These are phyloP conservation scores for Rhizopogon vesiculosus DNA, from an alignment of 768 basidiomycete species.

Conservation along the genomic window DNA sequence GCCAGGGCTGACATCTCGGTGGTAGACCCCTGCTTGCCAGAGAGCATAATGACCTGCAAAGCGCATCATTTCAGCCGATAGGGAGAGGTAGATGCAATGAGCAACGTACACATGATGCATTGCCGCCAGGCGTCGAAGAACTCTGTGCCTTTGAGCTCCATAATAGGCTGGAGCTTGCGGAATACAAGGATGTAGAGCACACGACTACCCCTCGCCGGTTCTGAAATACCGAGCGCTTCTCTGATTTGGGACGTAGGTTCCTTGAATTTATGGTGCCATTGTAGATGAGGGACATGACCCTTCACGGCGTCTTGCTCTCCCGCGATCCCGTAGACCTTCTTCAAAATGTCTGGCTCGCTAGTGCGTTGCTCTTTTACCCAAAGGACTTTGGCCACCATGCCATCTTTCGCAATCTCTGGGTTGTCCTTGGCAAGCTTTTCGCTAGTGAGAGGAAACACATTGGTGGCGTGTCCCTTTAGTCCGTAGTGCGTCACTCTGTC, in stretches of 20 bases:
- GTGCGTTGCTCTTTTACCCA: background rate
- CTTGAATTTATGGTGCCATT: background rate
- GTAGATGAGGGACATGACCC: background rate
- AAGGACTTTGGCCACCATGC: background rate
- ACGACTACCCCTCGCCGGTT: background rate
- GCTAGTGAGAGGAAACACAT: background rate
- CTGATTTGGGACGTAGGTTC: background rate
- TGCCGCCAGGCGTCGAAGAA: background rate
- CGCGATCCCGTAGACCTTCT: background rate
- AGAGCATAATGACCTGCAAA: background rate
- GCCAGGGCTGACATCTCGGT: conserved; percentile 3
- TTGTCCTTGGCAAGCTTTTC: background rate
- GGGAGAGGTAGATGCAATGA: background rate
- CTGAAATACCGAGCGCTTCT: background rate
- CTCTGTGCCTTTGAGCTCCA: background rate
- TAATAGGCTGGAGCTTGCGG: background rate
- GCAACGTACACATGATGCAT: background rate
- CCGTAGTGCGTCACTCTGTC: background rate
- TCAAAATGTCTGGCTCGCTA: too few species aligned
- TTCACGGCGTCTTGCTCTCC: background rate
- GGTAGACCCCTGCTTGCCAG: background rate
- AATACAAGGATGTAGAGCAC: background rate
- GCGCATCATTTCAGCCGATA: background rate
- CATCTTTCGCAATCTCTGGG: background rate
- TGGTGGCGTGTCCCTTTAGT: background rate